Evolutionary conservation across 2,329 filamentous ascomycete species (phyloP).

Genomic region (Nemania serpens): DNA sequence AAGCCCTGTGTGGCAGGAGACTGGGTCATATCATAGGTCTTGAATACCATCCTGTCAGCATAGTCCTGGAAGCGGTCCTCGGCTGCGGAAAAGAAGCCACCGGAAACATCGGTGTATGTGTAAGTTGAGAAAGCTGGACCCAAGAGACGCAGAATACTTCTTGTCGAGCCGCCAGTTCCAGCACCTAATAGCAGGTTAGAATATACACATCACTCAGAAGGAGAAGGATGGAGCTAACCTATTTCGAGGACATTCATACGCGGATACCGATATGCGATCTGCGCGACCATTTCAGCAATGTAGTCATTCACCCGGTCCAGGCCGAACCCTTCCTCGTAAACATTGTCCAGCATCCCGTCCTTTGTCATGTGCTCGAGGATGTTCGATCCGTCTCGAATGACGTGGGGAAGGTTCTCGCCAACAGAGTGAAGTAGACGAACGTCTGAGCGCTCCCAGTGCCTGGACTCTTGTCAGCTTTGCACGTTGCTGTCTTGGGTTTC

Average conservation of each 20-base stretch:
- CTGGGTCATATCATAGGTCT: slow-evolving; percentile 38
- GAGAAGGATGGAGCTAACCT: slow-evolving; percentile 1
- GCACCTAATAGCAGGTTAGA: too few species aligned
- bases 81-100: slow-evolving; percentile 9
- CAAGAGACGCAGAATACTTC: neutral
- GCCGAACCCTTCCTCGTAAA: slow-evolving; percentile 28
- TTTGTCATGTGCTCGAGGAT: slow-evolving; percentile 42
- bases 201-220: too few species aligned
- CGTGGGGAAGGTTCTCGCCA: slow-evolving; percentile 40
- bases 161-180: neutral
- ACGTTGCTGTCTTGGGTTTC: too few species aligned
- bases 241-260: slow-evolving; percentile 45
- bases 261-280: slow-evolving; percentile 39
- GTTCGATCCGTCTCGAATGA: slow-evolving; percentile 40
- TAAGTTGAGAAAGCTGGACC: slow-evolving; percentile 13
- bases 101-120: slow-evolving; percentile 25
- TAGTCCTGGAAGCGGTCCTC: neutral
- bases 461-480: too few species aligned
- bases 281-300: slow-evolving; percentile 36
- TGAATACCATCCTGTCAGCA: slow-evolving; percentile 37
- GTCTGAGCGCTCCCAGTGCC: slow-evolving; percentile 26
- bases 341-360: slow-evolving; percentile 31
- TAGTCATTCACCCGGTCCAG: slow-evolving; percentile 37
- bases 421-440: slow-evolving; percentile 36
- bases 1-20: slow-evolving; percentile 40